Conservation (phyloP, 73 alveolate genomes). For the Symbiodinium natans region DNA sequence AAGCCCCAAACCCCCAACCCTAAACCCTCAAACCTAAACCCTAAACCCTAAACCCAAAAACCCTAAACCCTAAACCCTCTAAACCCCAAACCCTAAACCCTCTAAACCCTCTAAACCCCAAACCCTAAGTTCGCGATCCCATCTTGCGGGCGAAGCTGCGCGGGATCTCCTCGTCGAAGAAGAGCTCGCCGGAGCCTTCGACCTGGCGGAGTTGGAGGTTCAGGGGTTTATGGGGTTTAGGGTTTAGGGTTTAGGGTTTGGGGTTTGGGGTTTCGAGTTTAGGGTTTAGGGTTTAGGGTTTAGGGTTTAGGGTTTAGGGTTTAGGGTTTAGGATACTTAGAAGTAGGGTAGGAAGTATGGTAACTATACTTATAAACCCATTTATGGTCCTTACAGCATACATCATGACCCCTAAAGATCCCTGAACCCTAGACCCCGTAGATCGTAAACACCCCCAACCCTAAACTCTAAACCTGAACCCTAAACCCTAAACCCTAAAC, state of each 20-base stretch:
- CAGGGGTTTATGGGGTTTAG: neutral
- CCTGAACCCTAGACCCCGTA: neutral
- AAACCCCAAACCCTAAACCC: too few species aligned
- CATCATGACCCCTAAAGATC: neutral
- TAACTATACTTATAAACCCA: neutral
- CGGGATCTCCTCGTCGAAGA: conserved; percentile 67
- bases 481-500: neutral
- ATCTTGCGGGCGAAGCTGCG: conserved; percentile 17
- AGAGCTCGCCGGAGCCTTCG: conserved; percentile 76
- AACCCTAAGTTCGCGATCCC: neutral
- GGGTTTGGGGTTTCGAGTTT: neutral
- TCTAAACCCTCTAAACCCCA: too few species aligned
- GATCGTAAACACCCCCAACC: too few species aligned
- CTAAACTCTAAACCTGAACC: too few species aligned
- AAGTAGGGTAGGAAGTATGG: too few species aligned
- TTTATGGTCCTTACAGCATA: neutral
- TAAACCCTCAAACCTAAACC: too few species aligned
- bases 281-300: neutral
- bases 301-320: neutral
- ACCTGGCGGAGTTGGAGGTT: neutral
- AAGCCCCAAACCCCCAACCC: neutral
- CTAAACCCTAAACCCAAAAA: neutral
- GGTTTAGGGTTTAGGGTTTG: too few species aligned
- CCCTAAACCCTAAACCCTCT: neutral
- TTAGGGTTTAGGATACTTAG: neutral